Base-by-base conservation (phyloP, 2,329 filamentous ascomycete species). In the Chaetomium sp. region DNA sequence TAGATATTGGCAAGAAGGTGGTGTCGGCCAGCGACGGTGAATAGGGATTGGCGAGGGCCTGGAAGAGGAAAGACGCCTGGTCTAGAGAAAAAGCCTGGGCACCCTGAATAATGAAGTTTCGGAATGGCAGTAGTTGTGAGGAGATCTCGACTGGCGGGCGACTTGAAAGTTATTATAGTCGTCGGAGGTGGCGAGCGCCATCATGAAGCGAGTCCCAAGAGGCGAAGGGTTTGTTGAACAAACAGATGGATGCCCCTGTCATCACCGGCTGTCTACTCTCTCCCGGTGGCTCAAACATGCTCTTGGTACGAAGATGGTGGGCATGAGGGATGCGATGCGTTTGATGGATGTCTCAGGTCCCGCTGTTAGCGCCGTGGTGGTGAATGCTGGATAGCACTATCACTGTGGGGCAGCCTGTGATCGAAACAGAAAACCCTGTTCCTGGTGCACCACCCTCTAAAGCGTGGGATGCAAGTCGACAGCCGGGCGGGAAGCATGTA, bases 51-150 rank as follows among this genome's bases (percentile, higher is more conserved):
- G 59, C 33, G 10, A 33, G 64, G 58, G 31, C 27, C 5, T 19
- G 13, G 60, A 64, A 66, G 2, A 33, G 31, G 54, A 57, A 51
- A 57, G 69, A 70, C 67, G 50, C 69, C 69, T 21, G 69, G 67
- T 58, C 69, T 65, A 57, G 54, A 13, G 29, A n/a, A 60, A n/a
- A 16, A 31, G 57, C 31, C 51, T n/a, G 4, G 10, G 21, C 23
- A 27, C 13, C 12, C 27, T 25, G 4, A 27, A 33, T 47, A n/a
- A 7, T 47, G 54, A 23, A 33, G 23, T 21, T 19, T 10, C 13
- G 4, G n/a, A 29, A 13, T 53, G 27, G 12, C 6, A 58, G 25
- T 13, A 58, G 21, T 51, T 31, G 42, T 3, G 10, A 25, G 13
- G 10, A 10, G 25, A n/a, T 13, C 33, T 7, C 33, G 51, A 12